A percentile compares a stretch with the other conserved stretches of the same genome.
phyloP scores from a whole-genome alignment of 495 filamentous ascomycete genomes.

The Penicillium goetzii region DNA sequence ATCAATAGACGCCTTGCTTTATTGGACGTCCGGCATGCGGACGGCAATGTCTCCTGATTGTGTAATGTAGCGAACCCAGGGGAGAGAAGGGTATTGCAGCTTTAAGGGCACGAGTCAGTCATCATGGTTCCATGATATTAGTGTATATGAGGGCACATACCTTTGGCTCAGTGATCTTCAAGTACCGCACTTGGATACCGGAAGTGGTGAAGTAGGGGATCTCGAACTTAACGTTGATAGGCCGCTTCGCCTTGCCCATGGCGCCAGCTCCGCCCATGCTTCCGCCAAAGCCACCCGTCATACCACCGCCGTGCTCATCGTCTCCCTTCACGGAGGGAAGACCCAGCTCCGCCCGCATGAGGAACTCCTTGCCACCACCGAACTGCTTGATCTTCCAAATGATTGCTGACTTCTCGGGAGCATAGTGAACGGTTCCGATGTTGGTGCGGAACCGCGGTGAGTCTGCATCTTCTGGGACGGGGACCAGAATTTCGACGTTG shows the following conservation, averaged over 20 bases:
- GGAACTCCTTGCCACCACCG: slow-evolving; percentile 95
- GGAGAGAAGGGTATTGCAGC: slow-evolving; percentile 97
- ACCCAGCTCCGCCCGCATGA: slow-evolving; percentile 98
- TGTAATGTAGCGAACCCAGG: slow-evolving; percentile 98
- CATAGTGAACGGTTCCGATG: slow-evolving; percentile 97
- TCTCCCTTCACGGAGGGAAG: slow-evolving; percentile 94
- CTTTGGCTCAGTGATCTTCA: slow-evolving; percentile 99
- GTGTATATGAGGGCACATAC: slow-evolving; percentile 52
- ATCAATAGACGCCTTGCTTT: slow-evolving; percentile 31
- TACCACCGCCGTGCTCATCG: slow-evolving; percentile 92
- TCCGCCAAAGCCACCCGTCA: slow-evolving; percentile 96
- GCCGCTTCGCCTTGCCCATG: slow-evolving; percentile 84
- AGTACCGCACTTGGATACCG: slow-evolving; percentile 95
- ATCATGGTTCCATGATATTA: neutral
- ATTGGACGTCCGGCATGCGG: slow-evolving; percentile 83
- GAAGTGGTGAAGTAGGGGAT: slow-evolving; percentile 99
- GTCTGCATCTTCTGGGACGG: slow-evolving; percentile 97
- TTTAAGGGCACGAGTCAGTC: slow-evolving; percentile 34
- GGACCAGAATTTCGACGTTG: slow-evolving; percentile 97
- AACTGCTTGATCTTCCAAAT: slow-evolving; percentile 99
- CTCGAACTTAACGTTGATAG: slow-evolving; percentile 99
- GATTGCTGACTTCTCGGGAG: slow-evolving; percentile 95
- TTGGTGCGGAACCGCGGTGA: slow-evolving; percentile 96
- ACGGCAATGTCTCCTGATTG: slow-evolving; percentile 96
- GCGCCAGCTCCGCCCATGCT: slow-evolving; percentile 76